Evolutionary conservation across 257 asterid species (phyloP).

Genomic region (Verbena officinalis): DNA sequence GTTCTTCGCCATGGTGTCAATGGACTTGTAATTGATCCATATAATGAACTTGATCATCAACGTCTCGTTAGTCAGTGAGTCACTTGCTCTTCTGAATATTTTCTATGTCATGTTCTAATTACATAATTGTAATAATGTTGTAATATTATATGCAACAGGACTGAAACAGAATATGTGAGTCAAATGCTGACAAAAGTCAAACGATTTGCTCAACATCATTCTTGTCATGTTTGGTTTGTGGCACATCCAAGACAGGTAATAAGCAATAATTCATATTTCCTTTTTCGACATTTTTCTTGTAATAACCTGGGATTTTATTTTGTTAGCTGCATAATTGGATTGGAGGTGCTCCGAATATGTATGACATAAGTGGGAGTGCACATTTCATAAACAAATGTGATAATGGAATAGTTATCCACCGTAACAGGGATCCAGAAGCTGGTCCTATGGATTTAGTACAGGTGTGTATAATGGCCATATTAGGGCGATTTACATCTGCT

Average conservation of each 20-base stretch:
- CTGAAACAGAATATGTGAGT: slow-evolving; percentile 97
- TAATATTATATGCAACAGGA: slow-evolving; percentile 52
- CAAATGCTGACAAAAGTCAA: slow-evolving; percentile 93
- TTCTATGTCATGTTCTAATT: neutral
- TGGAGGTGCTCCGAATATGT: slow-evolving; percentile 85
- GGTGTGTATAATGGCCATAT: slow-evolving; percentile 47
- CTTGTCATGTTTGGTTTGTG: slow-evolving; percentile 98
- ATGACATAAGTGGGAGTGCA: slow-evolving; percentile 98
- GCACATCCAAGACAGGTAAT: slow-evolving; percentile 99
- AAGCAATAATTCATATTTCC: neutral
- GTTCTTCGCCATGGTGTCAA: slow-evolving; percentile 88
- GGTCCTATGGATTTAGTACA: slow-evolving; percentile 87
- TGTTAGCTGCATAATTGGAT: slow-evolving; percentile 81
- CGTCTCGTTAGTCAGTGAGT: slow-evolving; percentile 84
- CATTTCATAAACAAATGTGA: slow-evolving; percentile 98
- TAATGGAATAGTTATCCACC: slow-evolving; percentile 92
- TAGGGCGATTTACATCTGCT: no score
- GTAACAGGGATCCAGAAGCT: slow-evolving; percentile 82
- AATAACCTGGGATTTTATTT: slow-evolving; percentile 28
- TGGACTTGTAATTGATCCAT: slow-evolving; percentile 97
- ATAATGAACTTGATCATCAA: slow-evolving; percentile 98
- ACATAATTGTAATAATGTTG: neutral
- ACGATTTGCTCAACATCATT: slow-evolving; percentile 95
- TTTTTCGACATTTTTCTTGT: neutral
- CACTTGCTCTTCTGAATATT: slow-evolving; percentile 7